Base-by-base conservation (phyloP, 352 stramenopile genomes). In the Pythium dissotocum region DNA sequence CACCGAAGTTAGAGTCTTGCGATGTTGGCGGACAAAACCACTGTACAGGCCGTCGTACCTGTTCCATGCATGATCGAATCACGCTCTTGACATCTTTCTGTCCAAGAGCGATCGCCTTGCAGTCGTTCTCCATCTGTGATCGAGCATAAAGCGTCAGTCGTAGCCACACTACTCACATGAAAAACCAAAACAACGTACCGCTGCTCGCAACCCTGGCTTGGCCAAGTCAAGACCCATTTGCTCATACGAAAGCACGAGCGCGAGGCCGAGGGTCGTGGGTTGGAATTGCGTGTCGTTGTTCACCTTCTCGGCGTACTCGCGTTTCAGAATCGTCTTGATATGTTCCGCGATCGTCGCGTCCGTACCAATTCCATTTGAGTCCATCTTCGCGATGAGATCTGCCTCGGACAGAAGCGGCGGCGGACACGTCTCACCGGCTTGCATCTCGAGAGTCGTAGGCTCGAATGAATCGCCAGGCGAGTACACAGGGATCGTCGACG, bases 261-360 rank as follows among this genome's bases (percentile, higher is more conserved):
- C 91, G 18, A 97, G 62, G 0, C 91, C 91, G 14, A 97, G 77
- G 10, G 83, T 87, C 30, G 96, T 99, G 1, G 97, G 97, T 59
- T 92, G 80, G 71, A 99, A 99, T 63, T 97, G 81, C 62, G 94
- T 95, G 54, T 96, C 82, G 57, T 80, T 90, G 69, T 98, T 98
- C 35, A 96, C 86, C 62, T 99, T 99, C 65, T 91, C 80, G 5
- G 93, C 97, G 77, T 99, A 99, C 55, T 98, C 89, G 44, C 98
- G 86, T 67, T 99, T 97, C 49, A 98, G 88, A 77, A 99, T 99
- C 5, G 97, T 99, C 63, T 98, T 97, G 71, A 99, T 99, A 67
- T 99, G 98, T 75, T 99, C 89, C 0, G 97, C 97, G 69, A 98
- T 98, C 12, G 95, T 98, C 10, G 95, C 95, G 63, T 99, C 95